Base-by-base conservation (phyloP, 83 land plant species). In the Thuja plicata region DNA sequence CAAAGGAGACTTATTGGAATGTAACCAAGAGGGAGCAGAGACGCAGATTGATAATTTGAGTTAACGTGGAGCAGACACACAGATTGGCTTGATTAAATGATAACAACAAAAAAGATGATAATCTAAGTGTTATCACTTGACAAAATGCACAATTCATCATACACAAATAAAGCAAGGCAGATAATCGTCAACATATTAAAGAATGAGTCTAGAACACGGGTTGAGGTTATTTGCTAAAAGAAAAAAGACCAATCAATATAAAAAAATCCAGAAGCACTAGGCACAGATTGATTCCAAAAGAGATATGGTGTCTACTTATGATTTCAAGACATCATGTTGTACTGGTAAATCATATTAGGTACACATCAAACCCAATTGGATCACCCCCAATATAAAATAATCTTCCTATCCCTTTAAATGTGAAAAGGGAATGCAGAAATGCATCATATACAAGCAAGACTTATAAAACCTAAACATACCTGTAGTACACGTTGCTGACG, bases 401-500 rank as follows among this genome's bases (percentile, higher is more conserved):
- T 66, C 73, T 66, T 10, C 32, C 10, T 8, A 2, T 24, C 32
- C 11, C 32, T 66, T 30, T 66, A 1, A 7, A 27, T 66, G 27
- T 66, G 73, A 27, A 27, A 66, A 8, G 11, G 32, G 32, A 11
- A 66, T 66, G 32, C 73, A 66, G n/a, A 66, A 27, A 66, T 24
- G 32, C 73, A 66, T 66, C 73, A 27, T 8, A 66, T 66, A 27
- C 73, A 66, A 66, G 73, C 30, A 76, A 17, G 38, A 10, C 79
- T 32, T 73, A 32, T 11, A 32, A 76, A 76, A 76, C 15, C 38
- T 76, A 76, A 35, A 0, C 79, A 76, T 45, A 93, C 95, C 95
- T 93, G 95, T 60, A 88, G 76, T 38, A 93, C 92, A 35, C 94
- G 89, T 71, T 92, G 87, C 88, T 95, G 95, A 77, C 99, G 90